Evolutionary conservation across 441 rosid genomes (phyloP).

Genomic region (Mallotus repandus): DNA sequence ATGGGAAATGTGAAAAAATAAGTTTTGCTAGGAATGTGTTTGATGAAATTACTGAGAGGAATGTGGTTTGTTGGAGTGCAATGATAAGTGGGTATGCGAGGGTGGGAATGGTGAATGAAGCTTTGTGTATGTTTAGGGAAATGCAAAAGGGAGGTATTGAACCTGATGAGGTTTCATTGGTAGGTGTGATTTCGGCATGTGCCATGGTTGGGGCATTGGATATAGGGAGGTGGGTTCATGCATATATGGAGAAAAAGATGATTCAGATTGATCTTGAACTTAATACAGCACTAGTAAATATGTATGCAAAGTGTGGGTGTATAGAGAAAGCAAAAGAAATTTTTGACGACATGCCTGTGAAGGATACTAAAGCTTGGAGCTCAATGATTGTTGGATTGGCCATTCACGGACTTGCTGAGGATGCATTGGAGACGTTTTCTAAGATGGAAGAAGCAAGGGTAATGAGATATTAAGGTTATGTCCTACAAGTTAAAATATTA

Average conservation of each 20-base stretch:
- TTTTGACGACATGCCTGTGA: conserved; percentile 27
- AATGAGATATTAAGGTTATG: conserved; percentile 16
- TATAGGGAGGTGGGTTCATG: conserved; percentile 29
- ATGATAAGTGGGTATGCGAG: conserved; percentile 65
- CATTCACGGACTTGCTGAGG: conserved; percentile 28
- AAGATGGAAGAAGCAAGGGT: conserved; percentile 62
- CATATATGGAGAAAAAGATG: conserved; percentile 15
- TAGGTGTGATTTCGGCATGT: conserved; percentile 27
- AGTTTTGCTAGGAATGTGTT: conserved; percentile 52
- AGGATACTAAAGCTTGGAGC: conserved; percentile 29
- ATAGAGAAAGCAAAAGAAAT: conserved; percentile 26
- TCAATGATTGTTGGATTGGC: conserved; percentile 26
- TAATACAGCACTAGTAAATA: conserved; percentile 25
- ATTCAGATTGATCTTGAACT: conserved; percentile 22
- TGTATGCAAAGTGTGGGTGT: conserved; percentile 31
- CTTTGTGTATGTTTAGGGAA: conserved; percentile 42
- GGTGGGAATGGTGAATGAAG: conserved; percentile 52
- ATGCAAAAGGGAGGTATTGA: conserved; percentile 42
- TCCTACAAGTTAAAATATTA: background rate
- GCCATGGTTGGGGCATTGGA: conserved; percentile 29
- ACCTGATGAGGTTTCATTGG: conserved; percentile 54
- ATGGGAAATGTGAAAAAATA: conserved; percentile 44
- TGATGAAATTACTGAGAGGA: conserved; percentile 66
- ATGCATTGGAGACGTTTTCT: conserved; percentile 42
- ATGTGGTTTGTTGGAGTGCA: conserved; percentile 73